Percentiles rank a stretch among this genome's conserved stretches.
Evolutionary conservation across 31 red algal genomes (phyloP).

Genomic region (Endocladia muricata): DNA sequence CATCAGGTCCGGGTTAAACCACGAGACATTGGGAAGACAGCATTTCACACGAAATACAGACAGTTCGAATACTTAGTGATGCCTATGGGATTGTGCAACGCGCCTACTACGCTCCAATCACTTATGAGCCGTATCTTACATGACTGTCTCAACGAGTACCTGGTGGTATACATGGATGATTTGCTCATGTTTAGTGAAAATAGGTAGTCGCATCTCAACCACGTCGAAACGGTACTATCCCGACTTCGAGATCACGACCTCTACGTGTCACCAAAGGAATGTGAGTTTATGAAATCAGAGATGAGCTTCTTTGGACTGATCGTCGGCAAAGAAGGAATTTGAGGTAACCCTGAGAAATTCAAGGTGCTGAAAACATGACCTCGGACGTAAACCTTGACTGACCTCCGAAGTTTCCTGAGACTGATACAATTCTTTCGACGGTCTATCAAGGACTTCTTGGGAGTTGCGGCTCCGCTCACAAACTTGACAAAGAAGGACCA

Average conservation of each 20-base stretch:
- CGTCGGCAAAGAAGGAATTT: conserved; percentile 10
- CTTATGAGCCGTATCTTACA: conserved; percentile 5
- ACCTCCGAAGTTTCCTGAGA: conserved; percentile 23
- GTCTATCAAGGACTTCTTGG: conserved; percentile 21
- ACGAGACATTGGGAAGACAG: not conserved
- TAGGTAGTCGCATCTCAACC: not conserved
- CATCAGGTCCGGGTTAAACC: conserved; percentile 1
- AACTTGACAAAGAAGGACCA: conserved; percentile 23
- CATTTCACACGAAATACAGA: conserved; percentile 15
- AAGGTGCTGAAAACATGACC: conserved; percentile 17
- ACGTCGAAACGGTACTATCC: not conserved
- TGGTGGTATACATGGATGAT: not conserved
- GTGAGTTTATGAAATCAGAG: conserved; percentile 4
- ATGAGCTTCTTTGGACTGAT: conserved; percentile 3
- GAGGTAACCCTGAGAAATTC: not conserved
- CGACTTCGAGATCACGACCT: not conserved
- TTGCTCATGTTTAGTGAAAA: conserved; percentile 8
- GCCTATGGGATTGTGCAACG: conserved; percentile 13
- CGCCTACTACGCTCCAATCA: not conserved
- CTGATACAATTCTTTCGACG: conserved; percentile 24
- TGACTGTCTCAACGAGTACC: not conserved
- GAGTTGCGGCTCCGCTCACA: conserved; percentile 26
- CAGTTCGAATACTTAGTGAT: conserved; percentile 15
- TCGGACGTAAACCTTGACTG: conserved; percentile 5
- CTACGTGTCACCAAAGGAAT: not conserved